phyloP scores from a whole-genome alignment of 202 grass and related monocot genomes.

The Bolboschoenoplectus hybrid region DNA sequence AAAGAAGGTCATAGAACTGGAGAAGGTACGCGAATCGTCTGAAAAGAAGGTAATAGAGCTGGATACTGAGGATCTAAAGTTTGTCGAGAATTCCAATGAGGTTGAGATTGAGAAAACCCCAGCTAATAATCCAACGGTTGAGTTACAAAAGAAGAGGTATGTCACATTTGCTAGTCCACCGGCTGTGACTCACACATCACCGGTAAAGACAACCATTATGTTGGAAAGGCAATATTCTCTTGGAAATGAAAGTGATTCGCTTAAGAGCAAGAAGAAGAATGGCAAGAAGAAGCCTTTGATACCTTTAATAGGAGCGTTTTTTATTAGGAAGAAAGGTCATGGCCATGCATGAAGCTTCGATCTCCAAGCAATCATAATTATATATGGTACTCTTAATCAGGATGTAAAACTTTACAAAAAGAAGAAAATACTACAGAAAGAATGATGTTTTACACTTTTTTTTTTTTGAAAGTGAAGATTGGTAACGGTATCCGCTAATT shows the following conservation, averaged over 20 bases:
- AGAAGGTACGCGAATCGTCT: constrained; percentile 42
- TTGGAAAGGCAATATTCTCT: constrained; percentile 51
- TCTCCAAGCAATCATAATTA: neutral
- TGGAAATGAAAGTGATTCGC: constrained; percentile 25
- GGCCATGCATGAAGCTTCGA: neutral
- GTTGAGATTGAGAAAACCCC: neutral
- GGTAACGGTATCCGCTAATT: constrained; percentile 16
- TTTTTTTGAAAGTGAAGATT: constrained; percentile 16
- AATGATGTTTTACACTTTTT: constrained; percentile 8
- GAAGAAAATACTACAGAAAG: constrained; percentile 16
- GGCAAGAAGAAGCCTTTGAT: constrained; percentile 66
- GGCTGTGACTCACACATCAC: constrained; percentile 33
- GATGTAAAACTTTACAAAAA: neutral
- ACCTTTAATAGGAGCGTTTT: constrained; percentile 62
- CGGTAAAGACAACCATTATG: constrained; percentile 45
- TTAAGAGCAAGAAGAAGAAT: constrained; percentile 41
- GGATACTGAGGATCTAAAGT: constrained; percentile 61
- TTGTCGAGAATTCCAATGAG: constrained; percentile 46
- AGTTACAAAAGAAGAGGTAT: constrained; percentile 89
- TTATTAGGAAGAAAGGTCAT: constrained; percentile 68
- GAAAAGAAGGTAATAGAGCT: constrained; percentile 57
- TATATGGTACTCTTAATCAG: neutral
- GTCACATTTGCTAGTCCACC: constrained; percentile 84
- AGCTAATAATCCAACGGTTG: neutral
- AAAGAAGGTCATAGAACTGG: constrained; percentile 56